phyloP scores from a whole-genome alignment of 768 basidiomycete species.

The Lactarius sp. region DNA sequence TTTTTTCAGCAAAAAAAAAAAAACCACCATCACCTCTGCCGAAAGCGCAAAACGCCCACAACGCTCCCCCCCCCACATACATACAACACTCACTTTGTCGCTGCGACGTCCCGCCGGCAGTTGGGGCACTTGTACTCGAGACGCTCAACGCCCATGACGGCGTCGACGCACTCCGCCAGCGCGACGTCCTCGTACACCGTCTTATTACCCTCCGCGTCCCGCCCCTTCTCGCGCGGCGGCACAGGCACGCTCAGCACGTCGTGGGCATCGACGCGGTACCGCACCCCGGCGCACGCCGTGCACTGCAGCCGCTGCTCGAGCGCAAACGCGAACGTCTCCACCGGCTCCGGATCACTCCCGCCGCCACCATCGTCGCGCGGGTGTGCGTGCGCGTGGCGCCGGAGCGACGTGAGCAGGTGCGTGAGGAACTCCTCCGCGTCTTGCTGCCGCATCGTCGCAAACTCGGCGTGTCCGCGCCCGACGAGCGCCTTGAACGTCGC shows the following conservation, averaged over 20 bases:
- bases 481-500: slow-evolving; percentile 82
- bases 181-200: slow-evolving; percentile 55
- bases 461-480: slow-evolving; percentile 90
- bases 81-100: slow-evolving; percentile 54
- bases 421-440: slow-evolving; percentile 94
- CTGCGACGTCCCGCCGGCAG: slow-evolving; percentile 64
- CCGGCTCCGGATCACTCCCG: slow-evolving; percentile 70
- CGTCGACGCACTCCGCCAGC: slow-evolving; percentile 57
- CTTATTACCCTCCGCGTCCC: slow-evolving; percentile 61
- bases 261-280: slow-evolving; percentile 71
- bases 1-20: neutral
- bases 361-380: too few relatives aligned
- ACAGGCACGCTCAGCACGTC: slow-evolving; percentile 82
- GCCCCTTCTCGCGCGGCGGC: slow-evolving; percentile 54
- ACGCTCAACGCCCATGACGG: slow-evolving; percentile 52
- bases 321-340: slow-evolving; percentile 71
- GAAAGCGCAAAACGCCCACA: too few relatives aligned
- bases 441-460: slow-evolving; percentile 94
- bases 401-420: slow-evolving; percentile 68
- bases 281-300: slow-evolving; percentile 65
- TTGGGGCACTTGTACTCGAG: slow-evolving; percentile 78
- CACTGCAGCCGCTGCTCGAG: slow-evolving; percentile 89
- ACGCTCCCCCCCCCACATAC: too few relatives aligned
- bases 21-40: too few relatives aligned
- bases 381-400: slow-evolving; percentile 55